Evolutionary conservation across 176 grass and related monocot species (phyloP), one percentile per base, ranked within the genome.

Genomic region (Bolboschoenus planiculmis): DNA sequence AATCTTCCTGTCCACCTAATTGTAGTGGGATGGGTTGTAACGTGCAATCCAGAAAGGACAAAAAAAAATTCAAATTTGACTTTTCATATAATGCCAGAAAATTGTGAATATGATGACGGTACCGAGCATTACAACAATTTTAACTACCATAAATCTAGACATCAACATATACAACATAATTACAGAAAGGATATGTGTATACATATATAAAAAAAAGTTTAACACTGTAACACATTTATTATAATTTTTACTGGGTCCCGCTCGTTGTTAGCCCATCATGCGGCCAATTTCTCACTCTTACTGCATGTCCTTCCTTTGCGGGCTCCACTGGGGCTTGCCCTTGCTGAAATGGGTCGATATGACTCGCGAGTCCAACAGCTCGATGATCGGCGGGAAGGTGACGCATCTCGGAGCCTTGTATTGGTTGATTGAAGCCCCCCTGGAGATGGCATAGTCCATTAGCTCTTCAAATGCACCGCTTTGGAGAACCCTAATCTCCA

Each of bases 391-490:
- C 1, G 85, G 87, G 84, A 93, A 97, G 34, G 88, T 91, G 37
- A 97, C 95, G 85, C 95, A 97, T 26, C 95, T 70, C 0, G 95
- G 92, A 26, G 88, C 95, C 88, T 97, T 97, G 92, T 97, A 97
- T 88, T 97, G 95, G 87, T 97, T 97, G 80, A 97, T 97, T 54
- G 95, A 97, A 4, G 95, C 95, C 7, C 95, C 95, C n/a, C 95
- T 84, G 3, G 87, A 73, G 83, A 97, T 92, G 85, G 95, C 92
- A 83, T 97, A 94, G 88, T 97, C 95, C 95, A 97, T 97, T 66
- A 94, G 85, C 87, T 97, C 92, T 88, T 97, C 95, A 86, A 97
- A 97, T 18, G 95, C 92, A 20, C 95, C 95, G 3, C 44, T 83
- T 13, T 84, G 73, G 64, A 94, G 92, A 62, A 97, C 85, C 26